Percentiles rank a stretch among this genome's conserved stretches.
Evolutionary conservation across 192 early-diverging fungal species (phyloP).

Genomic region (Helicostylum pulchrum): DNA sequence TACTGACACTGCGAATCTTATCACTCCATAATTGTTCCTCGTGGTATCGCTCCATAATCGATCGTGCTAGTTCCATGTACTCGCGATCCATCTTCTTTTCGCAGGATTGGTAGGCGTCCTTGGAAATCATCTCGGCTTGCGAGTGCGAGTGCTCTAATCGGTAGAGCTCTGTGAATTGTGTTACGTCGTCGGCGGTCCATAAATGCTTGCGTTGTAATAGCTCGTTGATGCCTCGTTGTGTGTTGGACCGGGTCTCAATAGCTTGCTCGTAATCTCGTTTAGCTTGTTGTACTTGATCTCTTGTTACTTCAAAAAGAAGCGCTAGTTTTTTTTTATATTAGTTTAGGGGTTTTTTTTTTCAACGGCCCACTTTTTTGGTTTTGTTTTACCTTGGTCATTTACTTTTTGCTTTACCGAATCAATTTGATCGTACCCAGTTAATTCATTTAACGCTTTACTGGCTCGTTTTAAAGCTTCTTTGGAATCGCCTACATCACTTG

Average conservation of each 20-base stretch:
- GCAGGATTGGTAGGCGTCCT: conserved; percentile 44
- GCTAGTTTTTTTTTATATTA: conserved; percentile 23
- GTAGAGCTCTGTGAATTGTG: conserved; percentile 73
- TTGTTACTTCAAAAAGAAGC: conserved; percentile 43
- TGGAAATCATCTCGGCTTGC: conserved; percentile 42
- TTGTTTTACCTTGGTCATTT: conserved; percentile 45
- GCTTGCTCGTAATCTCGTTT: conserved; percentile 59
- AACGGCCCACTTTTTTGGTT: not conserved
- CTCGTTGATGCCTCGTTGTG: conserved; percentile 75
- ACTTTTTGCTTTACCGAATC: conserved; percentile 65
- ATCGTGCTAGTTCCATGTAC: conserved; percentile 58
- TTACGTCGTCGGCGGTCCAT: conserved; percentile 73
- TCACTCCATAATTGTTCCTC: conserved; percentile 86
- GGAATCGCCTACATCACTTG: conserved; percentile 24
- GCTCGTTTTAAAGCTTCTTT: conserved; percentile 34
- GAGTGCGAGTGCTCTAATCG: conserved; percentile 67
- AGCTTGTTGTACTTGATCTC: conserved; percentile 40
- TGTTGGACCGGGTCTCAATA: conserved; percentile 50
- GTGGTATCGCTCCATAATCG: conserved; percentile 77
- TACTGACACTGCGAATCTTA: conserved; percentile 75
- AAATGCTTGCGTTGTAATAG: conserved; percentile 73
- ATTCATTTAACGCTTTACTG: conserved; percentile 57
- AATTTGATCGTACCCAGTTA: conserved; percentile 70
- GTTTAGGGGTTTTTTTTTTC: not conserved
- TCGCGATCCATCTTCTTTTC: conserved; percentile 63